Evolutionary conservation across 177 flowering plant genomes (phyloP).

Genomic region (Vitis hybrid): DNA sequence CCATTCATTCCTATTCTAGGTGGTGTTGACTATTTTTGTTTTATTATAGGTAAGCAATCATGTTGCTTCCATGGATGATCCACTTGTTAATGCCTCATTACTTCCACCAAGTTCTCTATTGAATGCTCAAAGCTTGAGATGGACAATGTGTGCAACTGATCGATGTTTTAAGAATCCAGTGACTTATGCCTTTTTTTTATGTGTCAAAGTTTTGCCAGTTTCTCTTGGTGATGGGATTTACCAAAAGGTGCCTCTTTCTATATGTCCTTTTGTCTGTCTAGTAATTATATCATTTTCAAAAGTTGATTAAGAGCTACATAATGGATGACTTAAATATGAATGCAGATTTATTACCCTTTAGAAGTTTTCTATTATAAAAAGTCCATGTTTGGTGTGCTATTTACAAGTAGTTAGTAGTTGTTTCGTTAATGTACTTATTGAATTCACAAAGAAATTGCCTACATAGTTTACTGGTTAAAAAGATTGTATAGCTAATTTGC

Average conservation of each 20-base stretch:
- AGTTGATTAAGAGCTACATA: neutral
- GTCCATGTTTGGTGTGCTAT: too few species aligned
- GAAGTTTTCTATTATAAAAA: too few species aligned
- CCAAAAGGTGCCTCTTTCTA: slow-evolving; percentile 63
- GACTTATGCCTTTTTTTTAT: slow-evolving; percentile 77
- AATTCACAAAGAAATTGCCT: too few species aligned
- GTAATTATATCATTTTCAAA: neutral
- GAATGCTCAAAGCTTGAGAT: slow-evolving; percentile 75
- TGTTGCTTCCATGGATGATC: slow-evolving; percentile 94
- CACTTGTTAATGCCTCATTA: slow-evolving; percentile 80
- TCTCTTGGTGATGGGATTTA: slow-evolving; percentile 94
- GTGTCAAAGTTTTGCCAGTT: slow-evolving; percentile 90
- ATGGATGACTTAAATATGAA: neutral
- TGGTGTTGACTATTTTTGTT: neutral
- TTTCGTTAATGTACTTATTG: too few species aligned
- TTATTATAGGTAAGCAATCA: slow-evolving; percentile 87
- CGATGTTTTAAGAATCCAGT: slow-evolving; percentile 82
- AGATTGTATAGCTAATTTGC: too few species aligned
- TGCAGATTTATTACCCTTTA: too few species aligned
- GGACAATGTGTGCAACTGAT: slow-evolving; percentile 97
- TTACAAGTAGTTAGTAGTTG: too few species aligned
- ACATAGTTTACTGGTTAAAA: too few species aligned
- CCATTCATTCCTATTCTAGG: neutral
- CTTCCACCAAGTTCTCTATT: slow-evolving; percentile 74
- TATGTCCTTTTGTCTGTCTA: neutral